Evolutionary conservation across 2,329 filamentous ascomycete species (phyloP), one percentile per base, ranked within the genome.

Genomic region (Colletotrichum sojae): DNA sequence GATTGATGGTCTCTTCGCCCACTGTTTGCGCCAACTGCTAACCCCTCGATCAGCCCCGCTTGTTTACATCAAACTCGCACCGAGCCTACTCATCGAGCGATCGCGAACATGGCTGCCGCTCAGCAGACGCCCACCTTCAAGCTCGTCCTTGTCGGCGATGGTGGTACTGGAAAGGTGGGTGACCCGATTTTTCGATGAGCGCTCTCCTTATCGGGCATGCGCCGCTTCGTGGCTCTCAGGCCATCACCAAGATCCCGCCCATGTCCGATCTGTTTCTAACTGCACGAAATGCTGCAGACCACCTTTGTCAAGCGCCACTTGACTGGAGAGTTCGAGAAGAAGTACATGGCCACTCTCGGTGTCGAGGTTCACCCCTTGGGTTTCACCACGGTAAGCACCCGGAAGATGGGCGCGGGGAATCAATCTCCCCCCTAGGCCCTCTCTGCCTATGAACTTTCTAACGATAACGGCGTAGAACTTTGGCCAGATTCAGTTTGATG

Each of bases 271-370:
- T 36, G 49, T 72, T 69, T 65, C 74, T 77, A 71, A 78, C 75
- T 45, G 36, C 60, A 45, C 40, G 15, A 16, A 43, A 45, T 53
- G 46, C 20, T 55, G 36, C 81, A 99, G 96, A 99, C 96, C 83
- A 99, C 96, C 82, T 99, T 99, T 85, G 96, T 99, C 89, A 99
- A 99, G 92, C 96, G 96, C 82, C 96, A 99, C 87, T 90, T 98
- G 91, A 99, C 96, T 81, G 96, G 96, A 83, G 96, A 99, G 84
- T 99, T 99, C 83, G 96, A 99, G 88, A 99, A 99, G 93, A 99
- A 98, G 89, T 99, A 99, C 88, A 98, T 99, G 84, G 96, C 96
- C 79, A 99, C 96, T 71, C 94, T 99, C 75, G 96, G 96, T 92
- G 96, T 99, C 82, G 96, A 99, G 85, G 96, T 99, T 75, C 96